Evolutionary conservation across 106 monocot genomes (phyloP), one percentile per base, ranked within the genome.

Genomic region (Allium fistulosum): DNA sequence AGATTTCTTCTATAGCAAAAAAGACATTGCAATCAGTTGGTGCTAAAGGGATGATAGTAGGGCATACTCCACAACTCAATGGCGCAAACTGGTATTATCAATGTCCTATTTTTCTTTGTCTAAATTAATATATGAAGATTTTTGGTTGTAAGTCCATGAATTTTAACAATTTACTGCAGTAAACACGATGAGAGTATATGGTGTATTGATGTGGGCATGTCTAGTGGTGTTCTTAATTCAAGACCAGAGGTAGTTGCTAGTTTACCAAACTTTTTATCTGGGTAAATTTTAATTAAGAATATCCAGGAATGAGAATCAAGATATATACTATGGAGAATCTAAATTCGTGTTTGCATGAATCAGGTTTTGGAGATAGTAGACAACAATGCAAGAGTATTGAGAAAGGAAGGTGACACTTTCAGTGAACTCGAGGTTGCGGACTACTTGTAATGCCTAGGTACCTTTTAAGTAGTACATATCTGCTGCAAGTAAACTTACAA

Each of bases 201-300:
- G 91, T 76, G 91, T 52, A 84, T 92, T 60, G 95, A 96, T 75
- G 91, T 96, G 15, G 95, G 95, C 72, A 96, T 96, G 95, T 96
- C 95, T 59, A 86, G 84, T 68, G 95, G 95, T 69, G 95, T 96
- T 53, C 75, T 88, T 52, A 74, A 92, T 80, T 86, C 91, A 72
- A 88, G 67, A 46, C 88, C 91, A 51, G 86, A 91, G 95, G 91
- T 91, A 70, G 73, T 7, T 51, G 46, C 22, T 18, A 50, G 66
- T 51, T 51, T 50, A 66, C 17, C n/a, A 61, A 10, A 48, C 4
- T 15, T 47, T 50, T 65, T 65, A 13, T 45, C 16, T 15, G 63
- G 22, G 2, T 37, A 37, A 37, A 46, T 5, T 45, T 13, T 63
- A n/a, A 46, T 22, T 4, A n/a, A n/a, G 15, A 10, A 8, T 10